Evolutionary conservation across 306 rosid species (phyloP).

Genomic region (Adenanthera pavonina): DNA sequence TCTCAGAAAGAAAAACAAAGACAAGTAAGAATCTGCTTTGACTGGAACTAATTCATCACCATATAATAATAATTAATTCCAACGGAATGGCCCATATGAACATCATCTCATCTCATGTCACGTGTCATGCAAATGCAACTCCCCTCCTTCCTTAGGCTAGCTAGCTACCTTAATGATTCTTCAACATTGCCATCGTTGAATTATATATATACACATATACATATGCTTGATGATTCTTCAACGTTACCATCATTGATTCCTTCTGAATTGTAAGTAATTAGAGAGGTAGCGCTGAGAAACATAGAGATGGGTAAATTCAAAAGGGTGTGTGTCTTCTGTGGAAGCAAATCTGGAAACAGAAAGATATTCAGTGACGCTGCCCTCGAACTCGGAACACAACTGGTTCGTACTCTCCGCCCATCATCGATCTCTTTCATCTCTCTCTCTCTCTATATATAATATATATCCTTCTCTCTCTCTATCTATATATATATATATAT

Average conservation of each 20-base stretch:
- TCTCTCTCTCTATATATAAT: no score
- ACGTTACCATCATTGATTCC: neutral
- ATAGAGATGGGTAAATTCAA: neutral
- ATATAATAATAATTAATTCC: no score
- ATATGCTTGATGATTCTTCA: neutral
- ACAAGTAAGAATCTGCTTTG: neutral
- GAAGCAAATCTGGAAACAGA: neutral
- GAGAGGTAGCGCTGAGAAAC: no score
- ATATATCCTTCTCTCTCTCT: no score
- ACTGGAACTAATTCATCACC: neutral
- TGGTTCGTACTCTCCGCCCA: neutral
- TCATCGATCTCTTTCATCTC: neutral
- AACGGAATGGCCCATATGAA: neutral
- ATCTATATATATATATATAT: no score
- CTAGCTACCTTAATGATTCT: neutral
- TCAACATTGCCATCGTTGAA: neutral
- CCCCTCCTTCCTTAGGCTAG: neutral
- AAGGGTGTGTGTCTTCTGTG: neutral
- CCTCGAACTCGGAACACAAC: neutral
- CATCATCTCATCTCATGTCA: neutral
- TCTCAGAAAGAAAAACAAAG: neutral
- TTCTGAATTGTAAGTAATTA: neutral
- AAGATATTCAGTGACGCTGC: neutral
- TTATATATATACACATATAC: neutral
- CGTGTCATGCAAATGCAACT: neutral